A percentile compares a stretch with the other conserved stretches of the same genome.
These are phyloP conservation scores for Peronospora destructor DNA, from an alignment of 352 stramenopile species.

Conservation along the genomic window DNA sequence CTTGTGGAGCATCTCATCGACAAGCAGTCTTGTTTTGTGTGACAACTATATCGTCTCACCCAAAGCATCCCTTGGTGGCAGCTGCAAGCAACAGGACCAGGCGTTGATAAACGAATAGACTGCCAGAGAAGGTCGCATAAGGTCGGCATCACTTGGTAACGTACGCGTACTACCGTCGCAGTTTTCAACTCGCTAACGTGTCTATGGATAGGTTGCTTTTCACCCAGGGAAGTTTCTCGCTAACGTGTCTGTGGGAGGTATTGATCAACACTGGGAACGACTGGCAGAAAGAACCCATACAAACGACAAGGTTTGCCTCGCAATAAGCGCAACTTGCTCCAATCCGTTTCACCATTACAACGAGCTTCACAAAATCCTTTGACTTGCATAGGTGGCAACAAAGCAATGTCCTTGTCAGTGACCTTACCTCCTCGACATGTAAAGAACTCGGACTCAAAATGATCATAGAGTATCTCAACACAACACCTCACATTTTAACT, in stretches of 20 bases:
- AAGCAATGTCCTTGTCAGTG: slow-evolving; percentile 57
- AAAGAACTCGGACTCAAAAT: slow-evolving; percentile 9
- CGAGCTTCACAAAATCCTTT: slow-evolving; percentile 40
- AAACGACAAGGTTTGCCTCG: slow-evolving; percentile 53
- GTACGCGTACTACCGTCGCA: slow-evolving; percentile 35
- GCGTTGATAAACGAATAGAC: slow-evolving; percentile 34
- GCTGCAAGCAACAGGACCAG: slow-evolving; percentile 36
- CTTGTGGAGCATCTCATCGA: slow-evolving; percentile 22
- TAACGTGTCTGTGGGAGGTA: slow-evolving; percentile 30
- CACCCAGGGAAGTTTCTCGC: too few relatives aligned
- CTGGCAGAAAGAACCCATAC: slow-evolving; percentile 62
- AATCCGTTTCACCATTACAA: slow-evolving; percentile 36
- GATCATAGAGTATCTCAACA: slow-evolving; percentile 1
- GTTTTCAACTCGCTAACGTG: slow-evolving; percentile 41
- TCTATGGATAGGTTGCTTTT: too few relatives aligned
- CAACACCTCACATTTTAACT: slow-evolving; percentile 2
- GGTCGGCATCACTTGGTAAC: slow-evolving; percentile 58
- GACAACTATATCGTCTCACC: too few relatives aligned
- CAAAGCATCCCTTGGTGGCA: too few relatives aligned
- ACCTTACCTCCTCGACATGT: slow-evolving; percentile 52
- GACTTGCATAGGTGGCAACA: slow-evolving; percentile 61
- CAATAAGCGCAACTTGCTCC: slow-evolving; percentile 45
- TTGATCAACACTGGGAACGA: slow-evolving; percentile 55
- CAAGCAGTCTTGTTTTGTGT: slow-evolving; percentile 13
- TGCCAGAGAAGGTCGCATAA: slow-evolving; percentile 41